A percentile compares a stretch with the other conserved stretches of the same genome.
These are phyloP conservation scores for Murraya paniculata DNA, from an alignment of 345 rosid species.

Conservation along the genomic window DNA sequence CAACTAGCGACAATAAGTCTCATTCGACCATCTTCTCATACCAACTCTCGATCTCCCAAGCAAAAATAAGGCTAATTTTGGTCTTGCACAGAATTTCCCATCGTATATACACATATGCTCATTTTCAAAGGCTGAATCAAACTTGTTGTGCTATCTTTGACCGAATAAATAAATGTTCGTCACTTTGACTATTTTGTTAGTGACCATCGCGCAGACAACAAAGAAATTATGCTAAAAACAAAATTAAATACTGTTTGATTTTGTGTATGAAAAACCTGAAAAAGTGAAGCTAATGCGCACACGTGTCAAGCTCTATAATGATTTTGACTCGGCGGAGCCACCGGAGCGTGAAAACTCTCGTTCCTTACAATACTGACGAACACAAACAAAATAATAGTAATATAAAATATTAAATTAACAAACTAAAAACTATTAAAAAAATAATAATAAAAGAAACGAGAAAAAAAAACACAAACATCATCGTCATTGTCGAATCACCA, in stretches of 20 bases:
- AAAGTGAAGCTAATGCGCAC: not conserved
- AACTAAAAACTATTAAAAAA: not conserved
- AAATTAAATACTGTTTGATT: not conserved
- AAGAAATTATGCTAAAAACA: not conserved
- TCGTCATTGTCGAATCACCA: slow-evolving; percentile 1
- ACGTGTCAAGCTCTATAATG: slow-evolving; percentile 22
- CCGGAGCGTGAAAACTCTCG: slow-evolving; percentile 24
- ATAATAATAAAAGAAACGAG: not conserved
- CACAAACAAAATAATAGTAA: not conserved
- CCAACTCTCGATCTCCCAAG: too few relatives aligned
- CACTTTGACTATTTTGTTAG: not conserved
- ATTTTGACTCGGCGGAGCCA: slow-evolving; percentile 51
- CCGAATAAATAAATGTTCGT: not conserved
- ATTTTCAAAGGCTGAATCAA: not conserved
- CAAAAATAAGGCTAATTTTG: too few relatives aligned
- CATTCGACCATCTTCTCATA: too few relatives aligned
- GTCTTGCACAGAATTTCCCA: not conserved
- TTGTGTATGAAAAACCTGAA: not conserved
- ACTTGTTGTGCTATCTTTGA: slow-evolving; percentile 2
- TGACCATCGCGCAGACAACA: not conserved
- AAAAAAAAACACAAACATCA: not conserved
- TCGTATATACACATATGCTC: not conserved
- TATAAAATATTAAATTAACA: not conserved
- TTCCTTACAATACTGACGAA: slow-evolving; percentile 13
- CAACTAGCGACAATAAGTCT: too few relatives aligned